Base-by-base conservation (phyloP, 768 basidiomycete genomes). In the Boletus speciosus region DNA sequence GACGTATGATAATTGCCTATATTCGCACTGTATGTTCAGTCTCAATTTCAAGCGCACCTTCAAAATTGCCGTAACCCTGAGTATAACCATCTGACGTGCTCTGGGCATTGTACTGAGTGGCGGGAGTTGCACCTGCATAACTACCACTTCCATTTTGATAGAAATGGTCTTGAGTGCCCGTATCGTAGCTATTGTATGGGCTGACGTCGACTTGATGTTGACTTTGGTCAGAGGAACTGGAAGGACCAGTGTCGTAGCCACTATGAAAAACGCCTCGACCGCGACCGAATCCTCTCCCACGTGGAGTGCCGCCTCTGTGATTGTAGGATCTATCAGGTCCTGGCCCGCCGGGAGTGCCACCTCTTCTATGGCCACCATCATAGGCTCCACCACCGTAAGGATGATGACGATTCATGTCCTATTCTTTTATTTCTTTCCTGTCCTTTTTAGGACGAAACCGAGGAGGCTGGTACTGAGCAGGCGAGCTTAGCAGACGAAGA, bases 1-100 rank as follows among this genome's bases (percentile, higher is more conserved):
- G 63, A 65, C 47, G 58, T 55, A 56, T 59, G 51, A 60, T 42
- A 68, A 68, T 71, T 73, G 71, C 75, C 74, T 75, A 64, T 72
- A 66, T 71, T 76, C 68, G 71, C 73, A 65, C 69, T 69, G 69
- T 52, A 66, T 65, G 63, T 70, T 80, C 70, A 82, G 77, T 82
- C 81, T 84, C 74, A 84, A 82, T 71, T 66, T 81, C 78, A 75
- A 85, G 88, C 90, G 89, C 82, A 93, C 90, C 90, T 92, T 91
- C 89, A 76, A 74, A 76, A 62, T 70, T 80, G 74, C 80, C 82
- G 71, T 81, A 87, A 59, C 76, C 84, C 74, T 86, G 84, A 70
- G 77, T 58, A 57, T 70, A 78, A 51, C 78, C 80, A 56, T 76
- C 73, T 68, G 79, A 71, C 59, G 75, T 67, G 59, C 54, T 63